Evolutionary conservation across 2,329 filamentous ascomycete genomes (phyloP).

Genomic region (Arthroderma sp.): DNA sequence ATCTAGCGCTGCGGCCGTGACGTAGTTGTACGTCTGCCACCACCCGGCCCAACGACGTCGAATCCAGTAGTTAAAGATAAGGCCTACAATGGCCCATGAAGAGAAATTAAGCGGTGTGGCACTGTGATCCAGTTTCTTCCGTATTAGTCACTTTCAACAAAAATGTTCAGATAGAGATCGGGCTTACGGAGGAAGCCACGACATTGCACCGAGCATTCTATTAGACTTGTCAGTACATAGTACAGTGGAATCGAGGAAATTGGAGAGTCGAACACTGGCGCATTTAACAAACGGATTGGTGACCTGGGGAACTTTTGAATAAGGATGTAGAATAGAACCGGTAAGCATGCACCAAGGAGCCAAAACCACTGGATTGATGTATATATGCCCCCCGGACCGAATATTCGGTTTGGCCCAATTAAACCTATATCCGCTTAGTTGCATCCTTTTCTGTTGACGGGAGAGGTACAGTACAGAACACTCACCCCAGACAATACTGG

Average conservation of each 20-base stretch:
- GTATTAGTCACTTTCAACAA: constrained; percentile 44
- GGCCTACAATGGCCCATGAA: constrained; percentile 47
- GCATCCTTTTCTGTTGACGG: neutral
- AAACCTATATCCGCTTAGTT: constrained; percentile 37
- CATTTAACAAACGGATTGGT: constrained; percentile 49
- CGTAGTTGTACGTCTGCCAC: constrained; percentile 30
- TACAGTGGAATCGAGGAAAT: neutral
- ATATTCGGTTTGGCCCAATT: constrained; percentile 55
- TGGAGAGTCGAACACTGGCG: constrained; percentile 29
- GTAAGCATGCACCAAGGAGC: constrained; percentile 49
- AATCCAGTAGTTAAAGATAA: constrained; percentile 28
- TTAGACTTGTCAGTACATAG: constrained; percentile 1
- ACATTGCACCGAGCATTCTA: constrained; percentile 17
- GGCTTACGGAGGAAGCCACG: constrained; percentile 38
- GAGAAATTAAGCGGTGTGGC: constrained; percentile 54
- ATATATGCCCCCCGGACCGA: constrained; percentile 48
- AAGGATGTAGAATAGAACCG: constrained; percentile 43
- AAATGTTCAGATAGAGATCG: constrained; percentile 27
- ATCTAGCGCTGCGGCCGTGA: constrained; percentile 26
- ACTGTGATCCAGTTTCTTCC: neutral
- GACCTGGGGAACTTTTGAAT: constrained; percentile 47
- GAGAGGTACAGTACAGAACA: neutral
- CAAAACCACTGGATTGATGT: constrained; percentile 52
- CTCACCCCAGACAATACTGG: constrained; percentile 54
- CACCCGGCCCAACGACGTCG: constrained; percentile 20